Conservation (phyloP, 192 early-diverging fungal genomes). For the Coemansia sp. region DNA sequence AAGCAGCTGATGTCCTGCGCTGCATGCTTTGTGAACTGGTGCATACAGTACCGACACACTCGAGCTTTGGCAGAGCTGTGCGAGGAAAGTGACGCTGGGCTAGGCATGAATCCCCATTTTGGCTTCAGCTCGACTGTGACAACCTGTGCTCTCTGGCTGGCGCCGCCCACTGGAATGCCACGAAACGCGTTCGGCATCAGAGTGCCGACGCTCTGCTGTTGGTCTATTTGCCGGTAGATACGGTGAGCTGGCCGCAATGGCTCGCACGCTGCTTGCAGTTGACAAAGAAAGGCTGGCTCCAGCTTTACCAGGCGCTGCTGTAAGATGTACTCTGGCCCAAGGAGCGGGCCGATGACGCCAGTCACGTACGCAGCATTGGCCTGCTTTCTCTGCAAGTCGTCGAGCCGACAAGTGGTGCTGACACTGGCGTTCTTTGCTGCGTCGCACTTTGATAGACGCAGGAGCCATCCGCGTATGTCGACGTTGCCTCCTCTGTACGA, state of each 20-base stretch:
- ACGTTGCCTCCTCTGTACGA: slow-evolving; percentile 52
- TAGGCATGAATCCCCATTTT: slow-evolving; percentile 71
- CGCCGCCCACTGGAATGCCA: slow-evolving; percentile 2
- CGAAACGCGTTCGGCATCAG: slow-evolving; percentile 53
- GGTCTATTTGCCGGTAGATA: slow-evolving; percentile 49
- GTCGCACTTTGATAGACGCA: slow-evolving; percentile 29
- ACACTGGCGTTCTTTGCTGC: slow-evolving; percentile 10
- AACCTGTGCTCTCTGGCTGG: neutral
- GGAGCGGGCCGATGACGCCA: slow-evolving; percentile 48
- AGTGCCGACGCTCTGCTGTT: slow-evolving; percentile 37
- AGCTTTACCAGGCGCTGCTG: slow-evolving; percentile 22
- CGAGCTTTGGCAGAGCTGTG: slow-evolving; percentile 50
- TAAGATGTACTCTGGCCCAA: slow-evolving; percentile 53
- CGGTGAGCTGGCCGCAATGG: slow-evolving; percentile 47
- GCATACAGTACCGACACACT: slow-evolving; percentile 77
- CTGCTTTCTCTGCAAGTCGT: neutral
- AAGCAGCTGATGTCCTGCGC: slow-evolving; percentile 38
- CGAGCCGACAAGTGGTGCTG: slow-evolving; percentile 7
- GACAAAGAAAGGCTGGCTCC: slow-evolving; percentile 30
- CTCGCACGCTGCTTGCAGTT: slow-evolving; percentile 26
- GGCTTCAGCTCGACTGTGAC: slow-evolving; percentile 64
- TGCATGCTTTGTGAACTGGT: slow-evolving; percentile 58
- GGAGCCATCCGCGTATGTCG: slow-evolving; percentile 19
- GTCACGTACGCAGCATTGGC: slow-evolving; percentile 19
- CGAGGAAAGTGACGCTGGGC: slow-evolving; percentile 34